Base-by-base conservation (phyloP, 1,284 basidiomycete species). In the Puccinia sorghi region DNA sequence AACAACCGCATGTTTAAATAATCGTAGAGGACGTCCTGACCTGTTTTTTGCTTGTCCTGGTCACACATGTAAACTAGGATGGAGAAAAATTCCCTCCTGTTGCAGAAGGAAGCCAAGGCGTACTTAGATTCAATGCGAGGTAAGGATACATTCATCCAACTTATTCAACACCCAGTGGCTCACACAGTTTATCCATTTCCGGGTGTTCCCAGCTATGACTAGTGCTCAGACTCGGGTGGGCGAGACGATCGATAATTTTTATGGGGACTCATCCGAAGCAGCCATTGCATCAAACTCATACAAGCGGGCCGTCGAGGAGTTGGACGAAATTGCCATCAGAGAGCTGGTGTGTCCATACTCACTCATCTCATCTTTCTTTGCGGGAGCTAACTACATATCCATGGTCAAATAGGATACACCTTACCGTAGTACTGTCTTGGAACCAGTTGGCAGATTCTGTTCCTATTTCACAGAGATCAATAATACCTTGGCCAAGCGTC, bases 281-380 rank as follows among this genome's bases (percentile, higher is more conserved):
- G 96, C 97, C 15, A 97, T 99, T 92, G 93, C 95, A 0, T 93
- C 93, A 1, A 94, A 97, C 84, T 92, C 96, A 3, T 99, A 99
- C 88, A 95, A 94, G 84, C 89, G 93, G 48, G 92, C 94, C 0
- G 92, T 97, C 5, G 94, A 97, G 81, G 97, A 99, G 82, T 86
- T 99, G 54, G 97, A 99, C 83, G 88, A 89, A 3, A 91, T 90
- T 52, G 90, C 96, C 48, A 89, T 90, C 25, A 86, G 93, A 80
- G 95, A 98, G 85, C 87, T 99, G 79, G 93, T 94, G 81, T 79
- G 90, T 84, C 17, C n/a, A 4, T 48, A 46, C 79, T 48, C 71
- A 25, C 61, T 48, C 71, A 25, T 57, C 32, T 54, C 71, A 27
- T 57, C 72, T 48, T 70, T 78, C 25, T 67, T 79, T 11, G 32